Evolutionary conservation across 2,329 filamentous ascomycete genomes (phyloP), one percentile per base, ranked within the genome.

Genomic region (Verticillium klebahnii): DNA sequence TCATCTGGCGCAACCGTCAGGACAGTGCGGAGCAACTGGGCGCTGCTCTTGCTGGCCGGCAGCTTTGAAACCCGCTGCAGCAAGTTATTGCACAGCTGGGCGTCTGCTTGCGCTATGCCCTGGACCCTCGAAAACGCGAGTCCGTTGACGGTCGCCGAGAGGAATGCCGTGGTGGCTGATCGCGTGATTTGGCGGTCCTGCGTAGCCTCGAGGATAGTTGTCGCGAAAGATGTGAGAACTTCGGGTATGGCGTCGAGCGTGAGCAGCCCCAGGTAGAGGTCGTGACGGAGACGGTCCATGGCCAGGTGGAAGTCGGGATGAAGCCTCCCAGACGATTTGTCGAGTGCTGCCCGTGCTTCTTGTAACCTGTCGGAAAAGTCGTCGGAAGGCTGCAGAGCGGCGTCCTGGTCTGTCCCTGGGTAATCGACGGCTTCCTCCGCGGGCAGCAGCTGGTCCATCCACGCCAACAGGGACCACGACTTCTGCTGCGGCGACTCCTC

Each of bases 101-200:
- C 11, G 14, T 19, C 25, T 5, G 54, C 31, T 34, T 60, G 31
- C 11, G 50, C 36, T 34, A 61, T 57, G 55, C 50, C 50, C 25
- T 61, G 57, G 25, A 62, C 61, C 29, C 57, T 60, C 25, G 64
- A 65, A 12, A 32, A 60, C 25, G 55, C 32, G 37, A 65, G 57
- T 34, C 64, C 64, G 31, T 61, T 58, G 55, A 65, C 59, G 59
- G 64, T 59, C 45, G 64, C 64, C 56, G 62, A 64, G 32, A 64
- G 59, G 7, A 64, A 64, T 39, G 54, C 54, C 23, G 58, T 37
- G n/a, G 56, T 58, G 57, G 59, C 57, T 29, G 54, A 56, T 9
- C 15, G 54, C 12, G 19, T 36, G 29, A 34, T 29, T 12, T 57
- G 56, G 19, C 37, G 39, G 15, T 61, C 40, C 15, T 45, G 31